These are phyloP conservation scores for Leucosporidium scottii DNA, from an alignment of 768 basidiomycete species.

Conservation along the genomic window DNA sequence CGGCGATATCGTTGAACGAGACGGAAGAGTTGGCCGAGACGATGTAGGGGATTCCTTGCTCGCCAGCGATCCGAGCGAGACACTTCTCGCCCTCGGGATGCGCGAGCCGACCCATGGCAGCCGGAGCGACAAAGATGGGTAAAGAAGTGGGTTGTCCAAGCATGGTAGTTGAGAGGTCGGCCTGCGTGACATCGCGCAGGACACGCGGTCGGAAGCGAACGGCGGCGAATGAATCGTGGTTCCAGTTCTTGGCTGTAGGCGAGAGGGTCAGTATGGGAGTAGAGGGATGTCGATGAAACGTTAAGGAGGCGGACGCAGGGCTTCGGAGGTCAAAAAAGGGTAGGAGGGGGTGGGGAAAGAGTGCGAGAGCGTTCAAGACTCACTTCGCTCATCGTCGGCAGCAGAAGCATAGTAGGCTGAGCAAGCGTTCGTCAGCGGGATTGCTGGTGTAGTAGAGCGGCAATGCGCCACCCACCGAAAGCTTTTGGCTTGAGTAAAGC, in stretches of 20 bases:
- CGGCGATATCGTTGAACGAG: conserved; percentile 40
- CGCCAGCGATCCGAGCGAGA: conserved; percentile 39
- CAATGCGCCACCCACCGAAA: conserved; percentile 21
- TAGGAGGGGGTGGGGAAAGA: neutral
- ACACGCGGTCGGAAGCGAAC: conserved; percentile 81
- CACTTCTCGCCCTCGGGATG: conserved; percentile 43
- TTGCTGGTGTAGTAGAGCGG: neutral
- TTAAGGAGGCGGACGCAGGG: too few species aligned
- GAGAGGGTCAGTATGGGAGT: neutral
- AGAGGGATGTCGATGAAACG: too few species aligned
- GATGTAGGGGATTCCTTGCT: conserved; percentile 36
- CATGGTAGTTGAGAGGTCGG: conserved; percentile 46
- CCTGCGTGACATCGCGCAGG: conserved; percentile 71
- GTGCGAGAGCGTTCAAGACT: neutral
- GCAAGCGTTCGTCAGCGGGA: neutral
- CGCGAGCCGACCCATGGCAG: conserved; percentile 45
- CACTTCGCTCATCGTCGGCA: conserved; percentile 62
- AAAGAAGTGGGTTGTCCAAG: conserved; percentile 41
- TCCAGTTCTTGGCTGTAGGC: conserved; percentile 3
- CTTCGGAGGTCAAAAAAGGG: neutral
- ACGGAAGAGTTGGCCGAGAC: conserved; percentile 44
- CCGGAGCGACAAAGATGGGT: conserved; percentile 45
- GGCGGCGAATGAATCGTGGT: conserved; percentile 72
- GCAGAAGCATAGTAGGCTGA: conserved; percentile 76
- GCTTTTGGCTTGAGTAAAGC: conserved; percentile 29